phyloP scores from a whole-genome alignment of 2,329 filamentous ascomycete genomes.

The Knufia fluminis region DNA sequence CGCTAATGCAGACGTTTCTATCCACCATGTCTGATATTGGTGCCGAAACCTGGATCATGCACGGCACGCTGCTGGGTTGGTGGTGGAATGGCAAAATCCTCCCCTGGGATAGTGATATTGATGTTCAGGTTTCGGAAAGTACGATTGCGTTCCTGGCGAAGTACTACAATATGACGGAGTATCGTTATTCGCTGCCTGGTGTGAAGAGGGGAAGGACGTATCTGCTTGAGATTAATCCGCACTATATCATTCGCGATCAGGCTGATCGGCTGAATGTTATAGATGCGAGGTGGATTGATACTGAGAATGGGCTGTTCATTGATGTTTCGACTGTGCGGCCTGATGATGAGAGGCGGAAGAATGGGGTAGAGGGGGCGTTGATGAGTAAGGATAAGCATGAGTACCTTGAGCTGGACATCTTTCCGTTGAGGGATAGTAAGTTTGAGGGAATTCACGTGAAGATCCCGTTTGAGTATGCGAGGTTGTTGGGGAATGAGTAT shows the following conservation, averaged over 20 bases:
- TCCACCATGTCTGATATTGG: slow-evolving; percentile 48
- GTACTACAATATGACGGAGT: slow-evolving; percentile 55
- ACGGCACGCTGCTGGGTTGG: slow-evolving; percentile 52
- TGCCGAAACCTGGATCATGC: slow-evolving; percentile 55
- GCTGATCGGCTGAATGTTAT: slow-evolving; percentile 47
- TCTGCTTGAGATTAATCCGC: slow-evolving; percentile 51
- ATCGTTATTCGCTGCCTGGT: slow-evolving; percentile 36
- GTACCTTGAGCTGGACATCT: slow-evolving; percentile 46
- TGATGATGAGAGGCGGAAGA: slow-evolving; percentile 32
- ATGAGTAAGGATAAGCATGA: slow-evolving; percentile 50
- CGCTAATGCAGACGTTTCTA: slow-evolving; percentile 48
- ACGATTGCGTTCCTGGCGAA: slow-evolving; percentile 47
- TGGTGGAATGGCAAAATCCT: slow-evolving; percentile 55
- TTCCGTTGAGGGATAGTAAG: slow-evolving; percentile 45
- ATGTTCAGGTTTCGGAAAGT: slow-evolving; percentile 48
- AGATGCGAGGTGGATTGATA: slow-evolving; percentile 54
- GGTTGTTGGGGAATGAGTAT: slow-evolving; percentile 48
- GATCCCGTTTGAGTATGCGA: slow-evolving; percentile 48
- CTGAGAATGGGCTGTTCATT: slow-evolving; percentile 49
- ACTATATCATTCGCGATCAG: slow-evolving; percentile 39
- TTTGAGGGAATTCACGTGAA: slow-evolving; percentile 47
- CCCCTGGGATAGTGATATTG: slow-evolving; percentile 54
- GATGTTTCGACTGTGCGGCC: slow-evolving; percentile 50
- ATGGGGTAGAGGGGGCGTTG: slow-evolving; percentile 35
- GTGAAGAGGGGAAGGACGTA: slow-evolving; percentile 36